A percentile compares a stretch with the other conserved stretches of the same genome.
These are phyloP conservation scores for Hydrangea macrophylla DNA, from an alignment of 148 eudicot species.

Conservation along the genomic window DNA sequence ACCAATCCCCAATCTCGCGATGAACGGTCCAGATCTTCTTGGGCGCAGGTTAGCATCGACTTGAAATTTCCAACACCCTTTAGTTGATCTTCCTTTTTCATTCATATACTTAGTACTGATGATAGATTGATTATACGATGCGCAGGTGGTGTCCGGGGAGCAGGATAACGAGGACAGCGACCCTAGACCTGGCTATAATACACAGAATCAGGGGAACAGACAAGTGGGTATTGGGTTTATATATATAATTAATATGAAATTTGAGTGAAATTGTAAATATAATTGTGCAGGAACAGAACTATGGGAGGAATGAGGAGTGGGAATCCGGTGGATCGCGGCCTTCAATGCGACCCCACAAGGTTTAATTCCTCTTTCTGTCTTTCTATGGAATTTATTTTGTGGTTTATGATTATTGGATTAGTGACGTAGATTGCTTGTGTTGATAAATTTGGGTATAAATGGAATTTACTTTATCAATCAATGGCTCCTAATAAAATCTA, in stretches of 20 bases:
- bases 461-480: too few relatives aligned
- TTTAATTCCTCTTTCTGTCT: conserved; percentile 1
- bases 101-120: neutral
- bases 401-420: neutral
- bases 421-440: neutral
- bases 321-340: conserved; percentile 41
- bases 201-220: conserved; percentile 18
- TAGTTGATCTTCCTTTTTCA: neutral
- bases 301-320: conserved; percentile 32
- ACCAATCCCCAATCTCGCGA: conserved; percentile 29
- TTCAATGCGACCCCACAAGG: conserved; percentile 37
- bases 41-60: conserved; percentile 65
- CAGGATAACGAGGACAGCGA: conserved; percentile 31
- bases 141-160: conserved; percentile 78
- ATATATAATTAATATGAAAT: too few relatives aligned
- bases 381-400: neutral
- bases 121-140: conserved; percentile 24
- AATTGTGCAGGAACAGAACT: conserved; percentile 27
- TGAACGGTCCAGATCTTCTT: conserved; percentile 71
- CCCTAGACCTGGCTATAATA: conserved; percentile 16
- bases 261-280: conserved; percentile 1
- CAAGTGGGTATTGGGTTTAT: conserved; percentile 19
- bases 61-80: neutral
- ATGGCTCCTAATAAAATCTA: too few relatives aligned
- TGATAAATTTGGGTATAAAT: neutral